Percentiles rank a stretch among this genome's conserved stretches.
Evolutionary conservation across 129 eudicot genomes (phyloP).

Genomic region (Tagetes erecta): DNA sequence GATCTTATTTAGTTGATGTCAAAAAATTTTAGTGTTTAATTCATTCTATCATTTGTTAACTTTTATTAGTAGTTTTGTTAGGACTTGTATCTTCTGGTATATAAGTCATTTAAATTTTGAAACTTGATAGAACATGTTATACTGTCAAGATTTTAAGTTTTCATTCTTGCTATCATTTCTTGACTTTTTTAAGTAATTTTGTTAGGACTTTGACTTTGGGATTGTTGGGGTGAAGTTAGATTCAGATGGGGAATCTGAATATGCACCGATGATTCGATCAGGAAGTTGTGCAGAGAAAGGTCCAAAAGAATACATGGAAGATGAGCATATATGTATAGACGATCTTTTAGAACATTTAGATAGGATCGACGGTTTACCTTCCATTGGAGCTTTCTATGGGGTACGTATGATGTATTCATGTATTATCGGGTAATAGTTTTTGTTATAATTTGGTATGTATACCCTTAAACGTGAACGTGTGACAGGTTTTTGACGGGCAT

Average conservation of each 20-base stretch:
- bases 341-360: slow-evolving; percentile 55
- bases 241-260: slow-evolving; percentile 53
- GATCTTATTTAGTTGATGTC: no score
- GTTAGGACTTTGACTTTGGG: slow-evolving; percentile 52
- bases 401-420: slow-evolving; percentile 20
- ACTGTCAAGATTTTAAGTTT: not conserved
- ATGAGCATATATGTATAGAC: slow-evolving; percentile 83
- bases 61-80: no score
- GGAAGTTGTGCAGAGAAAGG: slow-evolving; percentile 96
- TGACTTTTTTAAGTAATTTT: slow-evolving; percentile 21
- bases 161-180: not conserved
- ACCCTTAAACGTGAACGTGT: not conserved
- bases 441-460: not conserved
- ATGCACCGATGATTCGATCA: slow-evolving; percentile 65
- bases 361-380: slow-evolving; percentile 52
- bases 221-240: slow-evolving; percentile 41
- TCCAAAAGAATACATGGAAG: slow-evolving; percentile 86
- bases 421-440: not conserved
- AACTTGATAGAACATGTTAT: slow-evolving; percentile 7
- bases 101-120: no score
- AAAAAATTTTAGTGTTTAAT: no score
- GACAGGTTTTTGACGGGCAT: slow-evolving; percentile 97
- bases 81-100: no score
- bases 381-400: slow-evolving; percentile 89
- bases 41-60: no score